phyloP scores from a whole-genome alignment of 2,329 filamentous ascomycete genomes.

The Arthrobotrys iridis region DNA sequence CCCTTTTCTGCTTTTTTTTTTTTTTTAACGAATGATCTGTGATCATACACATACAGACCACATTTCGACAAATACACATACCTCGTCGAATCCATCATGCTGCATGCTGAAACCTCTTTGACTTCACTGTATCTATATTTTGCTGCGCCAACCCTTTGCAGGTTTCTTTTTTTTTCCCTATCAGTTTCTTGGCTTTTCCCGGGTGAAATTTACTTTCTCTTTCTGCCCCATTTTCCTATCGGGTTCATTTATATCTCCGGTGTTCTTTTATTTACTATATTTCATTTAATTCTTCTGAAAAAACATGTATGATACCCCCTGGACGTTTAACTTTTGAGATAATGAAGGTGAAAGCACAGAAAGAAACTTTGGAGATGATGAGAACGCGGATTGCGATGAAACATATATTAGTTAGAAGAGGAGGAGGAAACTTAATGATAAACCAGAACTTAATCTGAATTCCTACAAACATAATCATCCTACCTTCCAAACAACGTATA shows the following conservation, averaged over 20 bases:
- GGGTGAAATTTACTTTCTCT: conserved; percentile 55
- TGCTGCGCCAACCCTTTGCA: conserved; percentile 27
- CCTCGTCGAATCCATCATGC: conserved; percentile 12
- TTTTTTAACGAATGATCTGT: conserved; percentile 20
- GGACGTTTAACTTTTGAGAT: conserved; percentile 38
- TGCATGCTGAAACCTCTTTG: conserved; percentile 34
- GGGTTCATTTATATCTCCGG: conserved; percentile 8
- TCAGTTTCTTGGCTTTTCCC: not conserved
- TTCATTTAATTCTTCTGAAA: not conserved
- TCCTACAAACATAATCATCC: not conserved
- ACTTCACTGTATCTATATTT: conserved; percentile 51
- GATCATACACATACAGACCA: conserved; percentile 14
- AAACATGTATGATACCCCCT: conserved; percentile 53
- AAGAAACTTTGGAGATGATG: not conserved
- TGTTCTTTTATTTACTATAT: conserved; percentile 16
- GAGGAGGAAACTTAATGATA: conserved; percentile 7
- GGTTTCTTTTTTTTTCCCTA: conserved; percentile 8
- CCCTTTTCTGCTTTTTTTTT: not conserved
- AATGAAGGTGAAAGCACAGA: conserved; percentile 11
- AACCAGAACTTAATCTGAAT: not conserved
- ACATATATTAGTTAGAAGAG: not conserved
- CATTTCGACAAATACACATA: conserved; percentile 52
- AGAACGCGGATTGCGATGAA: conserved; percentile 15
- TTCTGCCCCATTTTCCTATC: conserved; percentile 60
- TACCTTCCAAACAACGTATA: not conserved